Conservation (phyloP, 805 yeast genomes). For the Kodamaea hsintzibuensis region DNA sequence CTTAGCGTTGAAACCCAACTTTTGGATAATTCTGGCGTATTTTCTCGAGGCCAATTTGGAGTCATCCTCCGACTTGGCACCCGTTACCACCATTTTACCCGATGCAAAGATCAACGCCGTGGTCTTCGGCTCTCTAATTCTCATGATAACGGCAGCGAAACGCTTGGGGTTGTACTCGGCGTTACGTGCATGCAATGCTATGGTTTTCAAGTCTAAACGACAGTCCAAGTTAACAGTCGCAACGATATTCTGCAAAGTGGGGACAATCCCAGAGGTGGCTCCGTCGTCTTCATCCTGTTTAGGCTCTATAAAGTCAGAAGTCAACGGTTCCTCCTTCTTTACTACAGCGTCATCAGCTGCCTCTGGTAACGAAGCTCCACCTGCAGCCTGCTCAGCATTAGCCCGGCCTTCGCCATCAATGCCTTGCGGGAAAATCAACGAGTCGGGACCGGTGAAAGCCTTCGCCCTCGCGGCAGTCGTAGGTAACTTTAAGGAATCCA, state of each 20-base stretch:
- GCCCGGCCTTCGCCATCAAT: constrained; percentile 26
- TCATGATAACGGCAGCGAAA: constrained; percentile 99
- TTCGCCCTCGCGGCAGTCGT: constrained; percentile 77
- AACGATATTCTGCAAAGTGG: constrained; percentile 92
- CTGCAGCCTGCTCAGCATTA: constrained; percentile 9
- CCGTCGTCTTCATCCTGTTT: constrained; percentile 57
- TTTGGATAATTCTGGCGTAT: constrained; percentile 96
- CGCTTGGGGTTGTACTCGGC: constrained; percentile 99
- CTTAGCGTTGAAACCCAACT: constrained; percentile 95
- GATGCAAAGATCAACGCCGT: constrained; percentile 97
- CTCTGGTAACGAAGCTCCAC: constrained; percentile 9
- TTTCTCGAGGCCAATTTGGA: constrained; percentile 97
- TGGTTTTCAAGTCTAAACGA: constrained; percentile 92
- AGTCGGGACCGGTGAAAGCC: constrained; percentile 66
- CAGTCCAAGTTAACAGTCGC: constrained; percentile 98
- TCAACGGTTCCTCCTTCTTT: constrained; percentile 15
- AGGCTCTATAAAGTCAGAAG: constrained; percentile 34
- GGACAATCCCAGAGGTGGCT: constrained; percentile 92
- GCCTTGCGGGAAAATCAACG: constrained; percentile 63
- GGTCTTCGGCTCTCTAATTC: constrained; percentile 98
- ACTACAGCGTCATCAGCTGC: constrained; percentile 13
- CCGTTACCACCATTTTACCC: constrained; percentile 99
- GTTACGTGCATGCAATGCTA: constrained; percentile 97
- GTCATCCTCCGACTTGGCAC: constrained; percentile 98
- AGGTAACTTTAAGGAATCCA: constrained; percentile 77